Evolutionary conservation across 1,139 yeast genomes (phyloP), one percentile per base, ranked within the genome.

Genomic region (Kluyveromyces sp.): DNA sequence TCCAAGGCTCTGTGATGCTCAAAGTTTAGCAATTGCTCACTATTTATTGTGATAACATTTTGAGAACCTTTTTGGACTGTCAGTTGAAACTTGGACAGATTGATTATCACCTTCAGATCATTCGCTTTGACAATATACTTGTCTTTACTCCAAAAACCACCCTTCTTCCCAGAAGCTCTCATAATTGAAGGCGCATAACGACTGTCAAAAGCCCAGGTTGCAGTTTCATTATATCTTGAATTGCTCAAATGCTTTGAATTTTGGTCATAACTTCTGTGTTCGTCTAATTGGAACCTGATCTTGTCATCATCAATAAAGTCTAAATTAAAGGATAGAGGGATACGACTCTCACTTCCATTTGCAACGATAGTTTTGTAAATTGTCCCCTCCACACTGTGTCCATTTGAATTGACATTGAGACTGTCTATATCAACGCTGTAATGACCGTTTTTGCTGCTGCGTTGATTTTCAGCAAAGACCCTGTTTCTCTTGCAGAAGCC

Each of bases 401-500:
- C 43, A 1, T 45, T 46, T 12, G 52, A 54, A 31, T 56, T 53
- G 4, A 71, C 49, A 2, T 56, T 45, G 0, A 81, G 49, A 1
- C 76, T 60, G 0, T 55, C 49, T 2, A 67, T 52, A 48, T 77
- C 80, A 30, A 89, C 58, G 1, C 69, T 53, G 59, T 88, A 89
- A 16, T 77, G 75, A 1, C 79, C 65, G 20, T 55, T 56, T 49
- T 67, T 61, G 2, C 58, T 50, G 4, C 58, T 54, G 1, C 60
- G 49, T 13, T 82, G 71, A 41, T 71, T 64, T 13, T 61, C 56
- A 2, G 94, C 92, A 61, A 75, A 88, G 48, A 77, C 78, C 43
- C 94, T 68, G 57, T 92, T 87, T 58, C 98, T 72, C 41, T 74
- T 68, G 61, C 98, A 92, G 60, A 92, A 89, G 7, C 96, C 94